Base-by-base conservation (phyloP, 148 eudicot genomes). In the Agrostemma githago region DNA sequence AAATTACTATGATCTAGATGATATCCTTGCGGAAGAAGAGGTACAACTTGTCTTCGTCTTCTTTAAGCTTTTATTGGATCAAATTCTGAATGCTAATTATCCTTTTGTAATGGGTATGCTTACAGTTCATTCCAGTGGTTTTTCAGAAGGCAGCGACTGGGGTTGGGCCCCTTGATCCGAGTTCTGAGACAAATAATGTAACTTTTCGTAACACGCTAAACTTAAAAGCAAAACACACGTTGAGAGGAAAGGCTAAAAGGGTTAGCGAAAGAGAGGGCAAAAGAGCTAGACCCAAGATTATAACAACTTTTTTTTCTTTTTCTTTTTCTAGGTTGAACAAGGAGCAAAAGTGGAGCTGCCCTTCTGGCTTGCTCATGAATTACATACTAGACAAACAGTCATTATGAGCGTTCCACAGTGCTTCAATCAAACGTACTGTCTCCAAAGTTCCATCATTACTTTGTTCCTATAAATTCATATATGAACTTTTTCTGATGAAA, bases 261-360 rank as follows among this genome's bases (percentile, higher is more conserved):
- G 37, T 48, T 10, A 48, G 53, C 2, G 15, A 39, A n/a, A 14
- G 4, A 9, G 58, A 19, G 21, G 2, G 1, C 11, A 3, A 43
- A 46, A 39, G 15, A 11, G 42, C 40, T 69, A 48, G 59, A 69
- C 11, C 57, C 5, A 70, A 19, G 6, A 44, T 42, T 72, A 37
- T 78, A 71, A 77, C 74, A 34, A 6, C 5, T 38, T 53, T 57
- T n/a, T n/a, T n/a, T 9, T 69, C 46, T 61, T 41, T 68, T 10
- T 54, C 48, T 72, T 6, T 79, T 41, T 58, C 9, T 79, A 93
- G 98, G 87, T 93, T 62, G 96, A 89, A 77, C 88, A 85, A 76
- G 94, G 96, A 79, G 89, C 97, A 41, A 91, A 89, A 75, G 84
- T 86, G 11, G 98, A 94, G 79, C 82, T 94, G 34, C 98, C 98